Conservation (phyloP, 441 rosid genomes). For the Corymbia citriodora region DNA sequence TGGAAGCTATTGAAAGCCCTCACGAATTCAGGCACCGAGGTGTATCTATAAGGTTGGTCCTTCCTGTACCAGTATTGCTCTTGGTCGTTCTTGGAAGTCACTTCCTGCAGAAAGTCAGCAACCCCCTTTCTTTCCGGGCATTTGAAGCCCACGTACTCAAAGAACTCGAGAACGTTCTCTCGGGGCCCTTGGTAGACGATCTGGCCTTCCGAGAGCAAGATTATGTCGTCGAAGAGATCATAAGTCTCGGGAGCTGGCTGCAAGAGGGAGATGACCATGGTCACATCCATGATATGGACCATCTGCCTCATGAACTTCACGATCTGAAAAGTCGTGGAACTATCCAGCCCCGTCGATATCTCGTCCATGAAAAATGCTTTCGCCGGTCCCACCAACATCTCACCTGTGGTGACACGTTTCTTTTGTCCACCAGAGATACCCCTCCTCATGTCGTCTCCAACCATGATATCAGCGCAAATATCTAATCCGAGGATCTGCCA, state of each 20-base stretch:
- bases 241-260: conserved; percentile 84
- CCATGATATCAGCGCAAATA: conserved; percentile 11
- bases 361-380: conserved; percentile 88
- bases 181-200: conserved; percentile 65
- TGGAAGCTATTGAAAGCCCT: conserved; percentile 34
- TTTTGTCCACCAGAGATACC: conserved; percentile 74
- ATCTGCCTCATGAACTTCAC: conserved; percentile 14
- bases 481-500: conserved; percentile 6
- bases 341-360: conserved; percentile 82
- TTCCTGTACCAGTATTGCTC: conserved; percentile 53
- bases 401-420: conserved; percentile 28
- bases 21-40: conserved; percentile 40
- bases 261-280: conserved; percentile 75
- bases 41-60: conserved; percentile 34
- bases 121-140: conserved; percentile 68
- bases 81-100: conserved; percentile 66
- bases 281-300: conserved; percentile 68
- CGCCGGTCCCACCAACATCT: conserved; percentile 92
- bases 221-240: conserved; percentile 57
- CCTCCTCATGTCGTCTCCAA: conserved; percentile 10
- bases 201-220: conserved; percentile 65
- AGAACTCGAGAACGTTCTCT: conserved; percentile 51
- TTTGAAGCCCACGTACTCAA: conserved; percentile 52
- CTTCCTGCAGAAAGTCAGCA: conserved; percentile 74
- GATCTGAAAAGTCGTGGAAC: background rate